Base-by-base conservation (phyloP, 495 filamentous ascomycete species). In the Cercophora sp. region DNA sequence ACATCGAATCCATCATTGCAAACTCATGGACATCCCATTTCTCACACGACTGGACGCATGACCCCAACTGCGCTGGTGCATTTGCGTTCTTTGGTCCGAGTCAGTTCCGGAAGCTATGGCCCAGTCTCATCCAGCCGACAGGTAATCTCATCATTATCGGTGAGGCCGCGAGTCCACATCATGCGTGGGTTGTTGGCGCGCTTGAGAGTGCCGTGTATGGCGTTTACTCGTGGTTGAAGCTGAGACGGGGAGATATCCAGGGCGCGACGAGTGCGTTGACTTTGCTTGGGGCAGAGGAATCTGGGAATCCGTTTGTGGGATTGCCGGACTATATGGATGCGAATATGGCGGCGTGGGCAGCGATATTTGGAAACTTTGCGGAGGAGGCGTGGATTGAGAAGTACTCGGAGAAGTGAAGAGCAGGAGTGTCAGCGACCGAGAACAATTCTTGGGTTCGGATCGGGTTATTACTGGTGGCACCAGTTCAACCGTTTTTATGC, bases 1-100 rank as follows among this genome's bases (percentile, higher is more conserved):
- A 54, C 23, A 31, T 52, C 18, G 54, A 23, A 5, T 15, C 8
- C 22, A 44, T 64, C 18, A 31, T 18, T 11, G 24, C 15, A 8
- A 49, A 55, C 0, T 24, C 32, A 8, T 70, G 69, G 51, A 26
- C 52, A 6, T 55, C 56, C 3, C 67, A 70, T 52, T 59, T 67
- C 47, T 58, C 63, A 5, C 64, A 60, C 26, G 61, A 64, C 43
- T 74, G 69, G 70, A 55, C 55, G 20, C 41, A 61, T 11, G 64
- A 73, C 52, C 58, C 60, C 8, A 52, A 56, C 43, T 63, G 68
- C 26, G 56, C 59, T 3, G 71, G 70, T n/a, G 70, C 72, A 1
- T 77, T 74, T 44, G 72, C 73, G 1, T 59, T 66, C 19, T 77
- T 75, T 53, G 59, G 71, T 8, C 66, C 73, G 0, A 57, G 59